These are phyloP conservation scores for Cyclospora cayetanensis DNA, from an alignment of 169 alveolate genomes.

Conservation along the genomic window DNA sequence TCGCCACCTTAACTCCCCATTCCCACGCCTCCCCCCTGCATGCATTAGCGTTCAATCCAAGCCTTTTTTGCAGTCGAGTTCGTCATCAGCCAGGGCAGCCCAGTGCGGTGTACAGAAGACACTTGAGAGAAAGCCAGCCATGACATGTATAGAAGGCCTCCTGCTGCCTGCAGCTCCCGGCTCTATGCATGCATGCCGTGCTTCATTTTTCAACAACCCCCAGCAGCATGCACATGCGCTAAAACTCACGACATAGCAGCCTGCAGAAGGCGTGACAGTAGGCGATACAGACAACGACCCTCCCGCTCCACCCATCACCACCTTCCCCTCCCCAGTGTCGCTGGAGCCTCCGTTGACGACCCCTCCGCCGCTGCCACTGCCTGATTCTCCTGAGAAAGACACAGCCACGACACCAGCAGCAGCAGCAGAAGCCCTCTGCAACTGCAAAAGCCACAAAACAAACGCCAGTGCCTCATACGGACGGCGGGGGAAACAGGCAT, in stretches of 20 bases:
- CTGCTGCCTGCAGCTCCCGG: too few relatives aligned
- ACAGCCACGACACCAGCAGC: not conserved
- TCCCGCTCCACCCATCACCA: not conserved
- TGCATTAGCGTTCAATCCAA: too few relatives aligned
- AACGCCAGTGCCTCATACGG: not conserved
- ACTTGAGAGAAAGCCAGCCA: too few relatives aligned
- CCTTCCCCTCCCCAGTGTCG: conserved; percentile 1
- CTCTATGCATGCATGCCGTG: too few relatives aligned
- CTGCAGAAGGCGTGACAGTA: not conserved
- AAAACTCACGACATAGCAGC: not conserved
- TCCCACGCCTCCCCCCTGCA: too few relatives aligned
- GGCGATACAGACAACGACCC: not conserved
- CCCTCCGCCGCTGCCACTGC: not conserved
- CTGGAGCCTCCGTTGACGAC: not conserved
- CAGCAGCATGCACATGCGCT: conserved; percentile 53
- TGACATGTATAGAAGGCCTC: too few relatives aligned
- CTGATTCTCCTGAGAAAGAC: conserved; percentile 11
- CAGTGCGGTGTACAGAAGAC: too few relatives aligned
- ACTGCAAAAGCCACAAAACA: not conserved
- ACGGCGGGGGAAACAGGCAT: not conserved
- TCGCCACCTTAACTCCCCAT: too few relatives aligned
- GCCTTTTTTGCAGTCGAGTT: too few relatives aligned
- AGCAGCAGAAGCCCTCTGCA: not conserved
- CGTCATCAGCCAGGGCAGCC: too few relatives aligned
- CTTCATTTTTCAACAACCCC: too few relatives aligned